These are phyloP conservation scores for Rhynchosporium graminicola DNA, from an alignment of 2,329 filamentous ascomycete genomes.

Conservation along the genomic window DNA sequence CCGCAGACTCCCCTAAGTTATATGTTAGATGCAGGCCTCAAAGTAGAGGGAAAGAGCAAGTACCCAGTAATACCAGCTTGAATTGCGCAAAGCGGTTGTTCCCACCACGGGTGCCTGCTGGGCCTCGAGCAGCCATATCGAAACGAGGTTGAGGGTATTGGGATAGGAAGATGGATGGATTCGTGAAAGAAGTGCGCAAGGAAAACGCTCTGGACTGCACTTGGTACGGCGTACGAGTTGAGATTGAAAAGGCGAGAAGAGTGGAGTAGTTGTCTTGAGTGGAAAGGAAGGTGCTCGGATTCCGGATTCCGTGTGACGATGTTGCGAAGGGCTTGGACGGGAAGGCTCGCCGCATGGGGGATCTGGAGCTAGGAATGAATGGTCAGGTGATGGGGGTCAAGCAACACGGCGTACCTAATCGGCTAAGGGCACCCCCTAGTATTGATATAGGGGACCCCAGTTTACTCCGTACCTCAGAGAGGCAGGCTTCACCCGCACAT, in stretches of 20 bases:
- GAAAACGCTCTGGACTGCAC: not conserved
- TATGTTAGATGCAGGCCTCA: slow-evolving; percentile 43
- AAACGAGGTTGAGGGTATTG: slow-evolving; percentile 25
- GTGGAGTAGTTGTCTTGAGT: not conserved
- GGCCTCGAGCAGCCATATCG: slow-evolving; percentile 83
- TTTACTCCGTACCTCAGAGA: too few relatives aligned
- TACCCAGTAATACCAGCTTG: slow-evolving; percentile 96
- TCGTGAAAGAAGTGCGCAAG: not conserved
- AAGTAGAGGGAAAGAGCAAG: slow-evolving; percentile 38
- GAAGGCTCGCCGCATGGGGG: slow-evolving; percentile 10
- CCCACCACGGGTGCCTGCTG: slow-evolving; percentile 60
- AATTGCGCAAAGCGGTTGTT: slow-evolving; percentile 96
- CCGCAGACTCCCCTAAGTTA: slow-evolving; percentile 85
- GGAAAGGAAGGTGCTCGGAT: slow-evolving; percentile 9
- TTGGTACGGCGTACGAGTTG: not conserved
- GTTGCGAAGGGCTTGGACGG: slow-evolving; percentile 16
- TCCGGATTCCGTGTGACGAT: slow-evolving; percentile 20
- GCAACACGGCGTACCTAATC: slow-evolving; percentile 25
- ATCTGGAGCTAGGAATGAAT: not conserved
- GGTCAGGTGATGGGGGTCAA: slow-evolving; percentile 21
- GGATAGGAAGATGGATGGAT: slow-evolving; percentile 14
- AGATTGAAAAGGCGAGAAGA: not conserved
- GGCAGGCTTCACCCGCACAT: too few relatives aligned
- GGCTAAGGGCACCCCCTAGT: slow-evolving; percentile 3
- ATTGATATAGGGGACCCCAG: slow-evolving; percentile 7